Conservation (phyloP, 768 basidiomycete genomes). For the Phaeotremella fagi region DNA sequence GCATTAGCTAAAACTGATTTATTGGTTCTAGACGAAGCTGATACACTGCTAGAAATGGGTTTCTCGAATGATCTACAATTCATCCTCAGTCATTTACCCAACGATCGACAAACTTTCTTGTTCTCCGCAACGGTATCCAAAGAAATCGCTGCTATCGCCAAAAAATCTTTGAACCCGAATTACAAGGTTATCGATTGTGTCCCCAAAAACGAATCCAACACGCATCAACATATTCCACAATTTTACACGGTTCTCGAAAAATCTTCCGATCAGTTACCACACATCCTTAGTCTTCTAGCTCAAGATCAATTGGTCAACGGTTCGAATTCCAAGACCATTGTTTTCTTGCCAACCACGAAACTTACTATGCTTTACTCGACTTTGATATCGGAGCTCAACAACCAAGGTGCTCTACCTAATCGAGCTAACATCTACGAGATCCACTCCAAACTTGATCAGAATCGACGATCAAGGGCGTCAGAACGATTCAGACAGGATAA, state of each 20-base stretch:
- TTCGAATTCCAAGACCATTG: conserved; percentile 65
- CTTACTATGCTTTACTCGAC: conserved; percentile 70
- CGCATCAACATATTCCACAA: conserved; percentile 70
- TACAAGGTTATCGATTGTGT: conserved; percentile 73
- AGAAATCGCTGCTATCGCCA: conserved; percentile 67
- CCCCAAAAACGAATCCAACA: conserved; percentile 58
- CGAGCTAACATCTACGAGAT: conserved; percentile 68
- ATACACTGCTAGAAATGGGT: conserved; percentile 85
- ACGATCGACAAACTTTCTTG: conserved; percentile 78
- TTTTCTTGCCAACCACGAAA: conserved; percentile 83
- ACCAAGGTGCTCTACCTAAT: conserved; percentile 54
- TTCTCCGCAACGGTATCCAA: conserved; percentile 82
- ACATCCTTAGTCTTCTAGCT: conserved; percentile 70
- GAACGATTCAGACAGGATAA: conserved; percentile 59
- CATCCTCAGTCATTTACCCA: conserved; percentile 63
- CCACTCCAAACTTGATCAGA: conserved; percentile 69
- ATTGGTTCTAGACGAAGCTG: conserved; percentile 86
- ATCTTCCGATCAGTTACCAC: conserved; percentile 67
- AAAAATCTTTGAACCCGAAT: conserved; percentile 57
- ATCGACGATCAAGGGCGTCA: conserved; percentile 58
- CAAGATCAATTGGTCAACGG: conserved; percentile 79
- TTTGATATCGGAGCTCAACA: conserved; percentile 57
- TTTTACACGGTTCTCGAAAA: conserved; percentile 69
- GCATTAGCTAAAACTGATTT: conserved; percentile 59
- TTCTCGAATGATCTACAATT: conserved; percentile 80